Evolutionary conservation across 1,284 basidiomycete species (phyloP).

Genomic region (Albatrellus sp.): DNA sequence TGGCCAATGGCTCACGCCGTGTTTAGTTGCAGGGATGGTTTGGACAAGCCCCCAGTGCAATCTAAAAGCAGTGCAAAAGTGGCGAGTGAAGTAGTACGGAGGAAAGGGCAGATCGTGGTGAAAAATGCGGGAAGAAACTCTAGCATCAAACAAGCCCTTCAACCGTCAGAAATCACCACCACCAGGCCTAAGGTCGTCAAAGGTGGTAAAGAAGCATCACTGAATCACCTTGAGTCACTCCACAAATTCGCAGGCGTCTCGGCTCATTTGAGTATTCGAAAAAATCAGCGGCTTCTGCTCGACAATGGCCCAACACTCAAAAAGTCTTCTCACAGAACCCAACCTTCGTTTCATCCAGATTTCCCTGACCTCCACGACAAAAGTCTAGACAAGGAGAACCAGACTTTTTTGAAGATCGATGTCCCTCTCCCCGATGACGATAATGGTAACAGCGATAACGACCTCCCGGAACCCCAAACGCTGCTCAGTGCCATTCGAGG

Average conservation of each 20-base stretch:
- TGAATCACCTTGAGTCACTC: slow-evolving; percentile 31
- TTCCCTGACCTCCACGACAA: slow-evolving; percentile 33
- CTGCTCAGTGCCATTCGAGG: slow-evolving; percentile 9
- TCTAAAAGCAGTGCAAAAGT: slow-evolving; percentile 16
- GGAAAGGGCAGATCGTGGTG: slow-evolving; percentile 2
- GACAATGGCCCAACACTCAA: slow-evolving; percentile 3
- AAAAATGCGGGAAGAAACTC: background rate
- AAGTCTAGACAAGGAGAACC: slow-evolving; percentile 10
- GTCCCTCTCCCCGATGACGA: slow-evolving; percentile 21
- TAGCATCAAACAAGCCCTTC: background rate
- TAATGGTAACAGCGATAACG: slow-evolving; percentile 15
- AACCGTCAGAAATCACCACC: background rate
- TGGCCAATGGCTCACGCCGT: slow-evolving; percentile 5
- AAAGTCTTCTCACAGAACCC: slow-evolving; percentile 18
- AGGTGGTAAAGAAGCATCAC: slow-evolving; percentile 14
- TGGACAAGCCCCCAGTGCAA: slow-evolving; percentile 35
- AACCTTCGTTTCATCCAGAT: slow-evolving; percentile 39
- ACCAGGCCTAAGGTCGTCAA: background rate
- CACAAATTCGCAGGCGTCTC: slow-evolving; percentile 32
- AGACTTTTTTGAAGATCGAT: slow-evolving; percentile 11
- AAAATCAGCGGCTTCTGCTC: slow-evolving; percentile 26
- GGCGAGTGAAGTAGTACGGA: slow-evolving; percentile 3
- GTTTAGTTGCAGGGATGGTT: slow-evolving; percentile 58
- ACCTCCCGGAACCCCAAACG: slow-evolving; percentile 30
- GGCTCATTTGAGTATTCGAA: slow-evolving; percentile 25